Evolutionary conservation across 345 rosid genomes (phyloP), one percentile per base, ranked within the genome.

Genomic region (Chamaenerion angustifolium): DNA sequence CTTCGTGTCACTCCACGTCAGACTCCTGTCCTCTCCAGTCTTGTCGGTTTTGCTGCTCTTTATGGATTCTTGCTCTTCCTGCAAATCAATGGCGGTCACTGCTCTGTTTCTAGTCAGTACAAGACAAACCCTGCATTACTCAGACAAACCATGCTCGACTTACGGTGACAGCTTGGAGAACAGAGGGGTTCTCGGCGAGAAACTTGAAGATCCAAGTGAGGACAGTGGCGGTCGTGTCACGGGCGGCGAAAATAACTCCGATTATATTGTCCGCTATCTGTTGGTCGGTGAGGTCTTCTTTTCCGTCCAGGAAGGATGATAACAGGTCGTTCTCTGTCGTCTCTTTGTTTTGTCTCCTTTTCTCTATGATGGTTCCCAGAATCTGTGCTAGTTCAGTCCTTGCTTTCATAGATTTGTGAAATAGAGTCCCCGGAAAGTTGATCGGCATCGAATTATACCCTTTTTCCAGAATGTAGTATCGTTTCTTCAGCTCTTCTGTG

Each of bases 401-500:
- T 43, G 96, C 88, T 59, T 69, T 84, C 94, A 88, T 88, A 2
- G 96, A 58, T 64, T 76, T 76, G 81, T 84, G 37, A 70, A 84
- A 84, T 9, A 88, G 88, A 6, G 97, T 88, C 8, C 97, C 97
- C 0, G 97, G 95, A 7, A 88, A 64, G 48, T 84, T 78, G 2
- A 88, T 61, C 3, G 92, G 95, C 95, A 88, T 82, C 27, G 97
- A 88, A 56, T 88, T 88, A 80, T 88, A 88, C 0, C 92, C 97
- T 54, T 82, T 69, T 58, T 88, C 97, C 9, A 88, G 84, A 70
- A 82, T 68, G 77, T 84, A 78, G 76, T 88, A 88, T 31, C 86
- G 80, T 55, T 80, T 62, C 62, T 84, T 84, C 42, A 84, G 78
- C 65, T 88, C 95, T 47, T 79, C 89, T 59, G 88, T 63, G 79